Conservation (phyloP, 768 basidiomycete species). For the Pleurotus giganteus region DNA sequence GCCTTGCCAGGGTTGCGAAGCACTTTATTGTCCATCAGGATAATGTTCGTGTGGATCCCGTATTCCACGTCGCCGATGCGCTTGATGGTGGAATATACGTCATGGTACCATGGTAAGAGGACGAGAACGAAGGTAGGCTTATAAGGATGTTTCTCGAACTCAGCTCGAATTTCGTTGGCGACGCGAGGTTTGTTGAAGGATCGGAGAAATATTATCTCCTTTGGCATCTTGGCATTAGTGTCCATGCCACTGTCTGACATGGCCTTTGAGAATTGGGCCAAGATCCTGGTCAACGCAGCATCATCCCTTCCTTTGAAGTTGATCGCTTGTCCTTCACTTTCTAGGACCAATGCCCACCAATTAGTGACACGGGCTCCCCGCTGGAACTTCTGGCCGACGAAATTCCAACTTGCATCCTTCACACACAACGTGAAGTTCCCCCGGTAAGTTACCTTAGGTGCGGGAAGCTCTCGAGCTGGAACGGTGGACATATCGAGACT, state of each 20-base stretch:
- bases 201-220: not conserved
- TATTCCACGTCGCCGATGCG: slow-evolving; percentile 70
- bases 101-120: slow-evolving; percentile 68
- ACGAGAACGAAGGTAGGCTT: slow-evolving; percentile 69
- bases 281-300: slow-evolving; percentile 35
- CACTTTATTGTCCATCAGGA: slow-evolving; percentile 63
- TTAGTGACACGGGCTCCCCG: slow-evolving; percentile 45
- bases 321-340: slow-evolving; percentile 37
- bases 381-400: slow-evolving; percentile 68
- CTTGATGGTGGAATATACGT: slow-evolving; percentile 81
- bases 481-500: slow-evolving; percentile 56
- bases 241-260: too few relatives aligned
- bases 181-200: slow-evolving; percentile 40
- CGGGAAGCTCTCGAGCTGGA: slow-evolving; percentile 61
- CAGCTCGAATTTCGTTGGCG: slow-evolving; percentile 27
- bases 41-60: slow-evolving; percentile 71
- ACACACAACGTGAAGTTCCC: slow-evolving; percentile 37
- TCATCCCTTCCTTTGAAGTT: slow-evolving; percentile 42
- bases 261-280: slow-evolving; percentile 52
- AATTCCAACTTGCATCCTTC: slow-evolving; percentile 72
- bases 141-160: slow-evolving; percentile 26
- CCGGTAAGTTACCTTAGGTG: slow-evolving; percentile 58
- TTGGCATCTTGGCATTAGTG: not conserved
- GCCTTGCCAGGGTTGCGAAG: slow-evolving; percentile 51
- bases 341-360: slow-evolving; percentile 70